Conservation (phyloP, 805 yeast species). For the Candida loeiensis region DNA sequence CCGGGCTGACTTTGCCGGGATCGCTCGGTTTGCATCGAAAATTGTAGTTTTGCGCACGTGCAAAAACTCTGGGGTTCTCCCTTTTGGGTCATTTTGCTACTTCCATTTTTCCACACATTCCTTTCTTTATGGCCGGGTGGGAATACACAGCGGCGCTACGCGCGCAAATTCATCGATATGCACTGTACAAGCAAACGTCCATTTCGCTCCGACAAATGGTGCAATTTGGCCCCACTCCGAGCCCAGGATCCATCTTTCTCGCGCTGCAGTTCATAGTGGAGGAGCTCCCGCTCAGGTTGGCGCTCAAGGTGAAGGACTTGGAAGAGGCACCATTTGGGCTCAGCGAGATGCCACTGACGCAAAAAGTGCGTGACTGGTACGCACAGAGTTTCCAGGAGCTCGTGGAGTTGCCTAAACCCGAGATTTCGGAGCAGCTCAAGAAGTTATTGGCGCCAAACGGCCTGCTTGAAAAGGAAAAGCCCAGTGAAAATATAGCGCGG, state of each 20-base stretch:
- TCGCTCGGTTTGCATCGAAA: no score
- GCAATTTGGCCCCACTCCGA: slow-evolving; percentile 78
- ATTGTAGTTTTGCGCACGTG: no score
- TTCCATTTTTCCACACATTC: background rate
- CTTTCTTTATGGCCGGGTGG: slow-evolving; percentile 31
- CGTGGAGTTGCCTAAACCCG: slow-evolving; percentile 59
- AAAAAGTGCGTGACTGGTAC: slow-evolving; percentile 81
- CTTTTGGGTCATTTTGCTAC: background rate
- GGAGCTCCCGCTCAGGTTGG: slow-evolving; percentile 82
- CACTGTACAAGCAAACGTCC: slow-evolving; percentile 76
- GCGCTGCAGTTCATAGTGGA: slow-evolving; percentile 83
- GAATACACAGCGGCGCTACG: slow-evolving; percentile 47
- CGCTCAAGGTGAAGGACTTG: slow-evolving; percentile 80
- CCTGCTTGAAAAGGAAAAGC: background rate
- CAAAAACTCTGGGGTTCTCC: background rate
- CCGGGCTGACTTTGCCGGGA: no score
- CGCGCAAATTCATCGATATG: slow-evolving; percentile 58
- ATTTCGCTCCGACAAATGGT: slow-evolving; percentile 87
- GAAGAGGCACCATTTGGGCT: slow-evolving; percentile 77
- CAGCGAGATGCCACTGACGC: slow-evolving; percentile 68
- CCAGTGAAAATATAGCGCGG: slow-evolving; percentile 5
- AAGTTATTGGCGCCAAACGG: slow-evolving; percentile 28
- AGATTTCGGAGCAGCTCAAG: slow-evolving; percentile 40
- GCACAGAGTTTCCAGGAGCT: slow-evolving; percentile 86
- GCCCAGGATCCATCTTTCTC: slow-evolving; percentile 72